Conservation (phyloP, 169 alveolate genomes). For the Plasmodium vinckei region DNA sequence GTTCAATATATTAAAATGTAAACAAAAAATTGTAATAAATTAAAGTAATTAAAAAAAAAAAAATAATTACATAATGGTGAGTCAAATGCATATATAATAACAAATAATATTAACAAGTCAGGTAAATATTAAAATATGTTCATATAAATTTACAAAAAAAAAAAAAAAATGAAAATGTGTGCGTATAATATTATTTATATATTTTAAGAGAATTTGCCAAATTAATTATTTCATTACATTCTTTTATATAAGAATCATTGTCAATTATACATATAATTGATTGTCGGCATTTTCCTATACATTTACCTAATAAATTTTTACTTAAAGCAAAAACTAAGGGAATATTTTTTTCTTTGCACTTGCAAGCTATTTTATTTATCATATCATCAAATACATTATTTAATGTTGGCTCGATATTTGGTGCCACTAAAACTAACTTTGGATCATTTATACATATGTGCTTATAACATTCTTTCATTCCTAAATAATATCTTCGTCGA, state of each 20-base stretch:
- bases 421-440: constrained; percentile 60
- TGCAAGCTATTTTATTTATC: constrained; percentile 25
- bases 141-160: background rate
- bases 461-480: constrained; percentile 44
- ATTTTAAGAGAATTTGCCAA: constrained; percentile 37
- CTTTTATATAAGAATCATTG: constrained; percentile 61
- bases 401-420: constrained; percentile 62
- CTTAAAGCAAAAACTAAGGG: constrained; percentile 71
- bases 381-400: constrained; percentile 49
- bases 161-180: background rate
- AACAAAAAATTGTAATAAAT: no score
- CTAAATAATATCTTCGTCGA: constrained; percentile 39
- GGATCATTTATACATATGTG: constrained; percentile 58
- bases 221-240: constrained; percentile 40
- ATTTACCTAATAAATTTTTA: constrained; percentile 54
- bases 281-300: constrained; percentile 53
- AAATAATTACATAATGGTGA: no score
- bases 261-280: constrained; percentile 53
- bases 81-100: background rate
- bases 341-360: constrained; percentile 55
- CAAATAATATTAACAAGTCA: background rate
- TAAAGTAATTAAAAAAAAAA: no score
- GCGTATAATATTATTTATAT: background rate
- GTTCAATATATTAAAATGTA: no score
- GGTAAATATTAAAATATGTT: constrained; percentile 1